A percentile compares a stretch with the other conserved stretches of the same genome.
Evolutionary conservation across 805 yeast species (phyloP).

Genomic region (Candida orba): DNA sequence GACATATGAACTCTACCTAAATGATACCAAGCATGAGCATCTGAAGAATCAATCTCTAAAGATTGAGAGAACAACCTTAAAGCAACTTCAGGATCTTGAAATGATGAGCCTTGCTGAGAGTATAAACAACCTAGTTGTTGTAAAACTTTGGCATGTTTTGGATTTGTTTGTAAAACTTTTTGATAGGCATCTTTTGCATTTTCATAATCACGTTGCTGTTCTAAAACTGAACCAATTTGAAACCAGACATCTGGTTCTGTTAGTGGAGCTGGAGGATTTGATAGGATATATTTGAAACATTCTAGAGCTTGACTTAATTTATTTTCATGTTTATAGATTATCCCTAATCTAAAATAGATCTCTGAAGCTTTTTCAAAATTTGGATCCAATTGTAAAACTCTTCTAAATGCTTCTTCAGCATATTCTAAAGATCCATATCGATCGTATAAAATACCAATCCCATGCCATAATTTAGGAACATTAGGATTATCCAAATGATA

Average conservation of each 20-base stretch:
- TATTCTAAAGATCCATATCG: conserved; percentile 93
- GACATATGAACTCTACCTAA: conserved; percentile 97
- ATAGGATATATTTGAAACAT: conserved; percentile 86
- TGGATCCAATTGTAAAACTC: conserved; percentile 93
- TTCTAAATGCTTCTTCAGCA: conserved; percentile 97
- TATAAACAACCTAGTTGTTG: conserved; percentile 95
- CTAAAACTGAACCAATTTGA: conserved; percentile 93
- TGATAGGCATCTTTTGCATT: conserved; percentile 95
- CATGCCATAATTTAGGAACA: conserved; percentile 97
- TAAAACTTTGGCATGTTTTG: conserved; percentile 90
- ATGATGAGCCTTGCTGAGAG: conserved; percentile 60
- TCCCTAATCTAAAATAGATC: conserved; percentile 92
- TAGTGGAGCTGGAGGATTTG: conserved; percentile 90
- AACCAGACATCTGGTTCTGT: conserved; percentile 98
- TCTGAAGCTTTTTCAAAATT: conserved; percentile 94
- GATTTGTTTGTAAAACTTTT: conserved; percentile 80
- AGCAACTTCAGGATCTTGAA: conserved; percentile 81
- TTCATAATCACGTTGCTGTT: conserved; percentile 84
- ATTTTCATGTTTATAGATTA: conserved; percentile 91
- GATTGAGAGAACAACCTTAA: conserved; percentile 77
- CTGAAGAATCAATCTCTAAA: conserved; percentile 79
- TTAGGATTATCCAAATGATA: conserved; percentile 87
- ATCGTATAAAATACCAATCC: conserved; percentile 94
- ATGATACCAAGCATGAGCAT: conserved; percentile 97
- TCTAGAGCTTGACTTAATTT: conserved; percentile 83